Base-by-base conservation (phyloP, 148 eudicot genomes). In the Spergularia marina region DNA sequence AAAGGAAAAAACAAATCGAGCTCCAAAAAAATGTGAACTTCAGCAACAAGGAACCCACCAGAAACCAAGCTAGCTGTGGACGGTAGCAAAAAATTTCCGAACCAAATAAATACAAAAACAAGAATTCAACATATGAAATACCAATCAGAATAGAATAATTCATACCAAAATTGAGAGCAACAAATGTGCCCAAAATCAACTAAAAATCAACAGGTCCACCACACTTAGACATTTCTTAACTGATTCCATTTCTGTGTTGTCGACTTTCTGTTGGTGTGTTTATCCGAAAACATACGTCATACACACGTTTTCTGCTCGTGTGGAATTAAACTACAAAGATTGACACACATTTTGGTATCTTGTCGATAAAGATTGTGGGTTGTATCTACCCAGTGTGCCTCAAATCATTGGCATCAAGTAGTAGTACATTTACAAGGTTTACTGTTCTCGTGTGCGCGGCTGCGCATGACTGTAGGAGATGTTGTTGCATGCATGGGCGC, bases 11-110 rank as follows among this genome's bases (percentile, higher is more conserved):
- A 11, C 15, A 7, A 73, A 44, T 9, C 11, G 18, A 61, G 68
- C 18, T 34, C 41, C 36, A 70, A 61, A 30, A 30, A 30, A 70
- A 74, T 70, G 70, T 39, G 49, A 52, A 59, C 21, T 58, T 52
- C 34, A 70, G 44, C 71, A 60, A 74, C 9, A 69, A 18, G 64
- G 56, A 74, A 49, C 75, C 74, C 69, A 74, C 74, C 18, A 65
- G 65, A 41, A 70, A 79, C 75, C 75, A 74, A 53, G 52, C 74
- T 60, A 70, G 71, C 71, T 70, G 70, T 74, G 9, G 78, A 79
- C 15, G 70, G n/a, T 60, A 59, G 52, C 74, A 74, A 70, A 61
- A 59, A 74, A 0, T 44, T 68, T 64, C 51, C 59, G 14, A 79
- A 36, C 30, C 53, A 70, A 61, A 65, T 34, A 17, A 67, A 76